These are phyloP conservation scores for Beverwykella pulmonaria DNA, from an alignment of 495 filamentous ascomycete species.

Conservation along the genomic window DNA sequence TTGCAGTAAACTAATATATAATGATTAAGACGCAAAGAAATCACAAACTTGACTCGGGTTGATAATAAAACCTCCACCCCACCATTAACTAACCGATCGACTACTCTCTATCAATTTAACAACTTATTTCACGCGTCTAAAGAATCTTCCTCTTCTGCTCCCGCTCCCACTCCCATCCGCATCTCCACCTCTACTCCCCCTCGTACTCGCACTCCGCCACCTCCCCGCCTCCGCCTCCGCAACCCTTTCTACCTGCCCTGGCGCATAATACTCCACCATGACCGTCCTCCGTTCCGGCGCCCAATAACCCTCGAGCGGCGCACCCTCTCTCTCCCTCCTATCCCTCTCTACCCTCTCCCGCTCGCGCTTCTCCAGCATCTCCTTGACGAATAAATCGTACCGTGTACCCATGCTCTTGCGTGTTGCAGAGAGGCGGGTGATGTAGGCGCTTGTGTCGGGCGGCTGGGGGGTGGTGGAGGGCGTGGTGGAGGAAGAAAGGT, in stretches of 20 bases:
- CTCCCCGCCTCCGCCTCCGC: not conserved
- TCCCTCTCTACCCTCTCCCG: not conserved
- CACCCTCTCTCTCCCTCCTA: not conserved
- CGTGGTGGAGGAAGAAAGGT: not conserved
- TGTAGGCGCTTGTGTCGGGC: not conserved
- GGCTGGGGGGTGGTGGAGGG: not conserved
- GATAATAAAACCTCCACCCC: no score
- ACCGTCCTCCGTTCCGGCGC: not conserved
- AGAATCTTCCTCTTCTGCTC: not conserved
- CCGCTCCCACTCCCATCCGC: not conserved
- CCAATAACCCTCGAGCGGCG: not conserved
- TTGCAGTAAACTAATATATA: no score
- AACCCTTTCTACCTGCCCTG: not conserved
- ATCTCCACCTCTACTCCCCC: no score
- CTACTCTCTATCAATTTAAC: no score
- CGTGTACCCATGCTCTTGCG: not conserved
- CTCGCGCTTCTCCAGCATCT: constrained; percentile 8
- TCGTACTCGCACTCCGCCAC: no score
- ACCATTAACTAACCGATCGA: not conserved
- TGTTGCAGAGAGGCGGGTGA: not conserved
- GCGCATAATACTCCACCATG: constrained; percentile 22
- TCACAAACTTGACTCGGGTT: no score
- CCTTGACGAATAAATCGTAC: constrained; percentile 18
- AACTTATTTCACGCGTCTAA: no score
- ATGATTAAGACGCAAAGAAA: no score